phyloP scores from a whole-genome alignment of 2,329 filamentous ascomycete genomes.

The Xylaria sp. region DNA sequence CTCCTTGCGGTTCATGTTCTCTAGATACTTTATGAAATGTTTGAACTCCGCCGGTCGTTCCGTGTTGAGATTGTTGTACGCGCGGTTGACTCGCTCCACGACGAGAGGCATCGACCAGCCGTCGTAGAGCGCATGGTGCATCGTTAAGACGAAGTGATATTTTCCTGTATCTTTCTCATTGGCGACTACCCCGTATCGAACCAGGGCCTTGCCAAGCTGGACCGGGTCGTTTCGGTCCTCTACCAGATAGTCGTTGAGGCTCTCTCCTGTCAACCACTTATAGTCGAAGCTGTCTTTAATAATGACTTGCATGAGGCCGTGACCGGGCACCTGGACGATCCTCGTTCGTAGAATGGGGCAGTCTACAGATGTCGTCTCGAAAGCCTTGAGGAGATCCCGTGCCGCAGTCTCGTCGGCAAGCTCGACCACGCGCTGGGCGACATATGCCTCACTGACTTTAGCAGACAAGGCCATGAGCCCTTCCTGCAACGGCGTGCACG shows the following conservation, averaged over 20 bases:
- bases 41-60: slow-evolving; percentile 48
- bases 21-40: slow-evolving; percentile 53
- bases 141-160: slow-evolving; percentile 53
- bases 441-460: slow-evolving; percentile 54
- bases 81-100: slow-evolving; percentile 51
- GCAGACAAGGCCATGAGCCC: slow-evolving; percentile 56
- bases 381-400: slow-evolving; percentile 45
- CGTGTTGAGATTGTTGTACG: slow-evolving; percentile 41
- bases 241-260: slow-evolving; percentile 45
- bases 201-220: slow-evolving; percentile 49
- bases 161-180: slow-evolving; percentile 35
- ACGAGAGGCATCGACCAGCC: slow-evolving; percentile 58
- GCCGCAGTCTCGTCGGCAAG: slow-evolving; percentile 42
- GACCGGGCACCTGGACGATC: slow-evolving; percentile 49
- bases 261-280: slow-evolving; percentile 38
- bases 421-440: slow-evolving; percentile 52
- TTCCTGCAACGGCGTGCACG: slow-evolving; percentile 58
- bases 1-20: slow-evolving; percentile 40
- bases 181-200: slow-evolving; percentile 48
- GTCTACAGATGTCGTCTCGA: slow-evolving; percentile 42
- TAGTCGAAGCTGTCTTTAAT: slow-evolving; percentile 42
- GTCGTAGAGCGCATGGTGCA: slow-evolving; percentile 61
- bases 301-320: slow-evolving; percentile 52
- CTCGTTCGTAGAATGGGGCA: slow-evolving; percentile 52
- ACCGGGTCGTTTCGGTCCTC: slow-evolving; percentile 45